These are phyloP conservation scores for Backusella tuberculispora DNA, from an alignment of 192 early-diverging fungal species.

Conservation along the genomic window DNA sequence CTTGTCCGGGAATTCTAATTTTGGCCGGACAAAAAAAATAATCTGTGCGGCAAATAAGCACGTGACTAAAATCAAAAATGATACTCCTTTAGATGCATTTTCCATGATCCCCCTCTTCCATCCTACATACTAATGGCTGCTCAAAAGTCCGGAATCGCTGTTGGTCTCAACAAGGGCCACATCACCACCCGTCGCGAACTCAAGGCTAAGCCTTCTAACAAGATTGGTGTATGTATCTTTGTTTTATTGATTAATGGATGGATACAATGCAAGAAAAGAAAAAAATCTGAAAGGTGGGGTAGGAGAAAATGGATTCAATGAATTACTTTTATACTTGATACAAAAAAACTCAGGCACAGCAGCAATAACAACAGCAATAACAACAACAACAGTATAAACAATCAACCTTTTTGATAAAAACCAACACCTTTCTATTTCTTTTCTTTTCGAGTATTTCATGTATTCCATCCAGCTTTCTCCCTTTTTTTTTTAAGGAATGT, in stretches of 20 bases:
- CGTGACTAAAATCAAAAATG: not conserved
- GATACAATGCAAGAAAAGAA: not conserved
- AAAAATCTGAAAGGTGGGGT: not conserved
- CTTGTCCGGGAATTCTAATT: too few species aligned
- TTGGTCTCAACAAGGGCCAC: conserved; percentile 94
- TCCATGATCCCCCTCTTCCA: conserved; percentile 29
- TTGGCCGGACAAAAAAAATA: not conserved
- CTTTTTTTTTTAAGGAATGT: too few species aligned
- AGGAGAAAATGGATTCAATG: not conserved
- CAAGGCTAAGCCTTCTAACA: conserved; percentile 71
- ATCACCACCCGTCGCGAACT: conserved; percentile 77
- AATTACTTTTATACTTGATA: not conserved
- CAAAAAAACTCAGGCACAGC: not conserved
- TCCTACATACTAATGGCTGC: conserved; percentile 44
- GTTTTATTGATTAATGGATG: conserved; percentile 29
- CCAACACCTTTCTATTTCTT: not conserved
- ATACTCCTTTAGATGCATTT: conserved; percentile 1
- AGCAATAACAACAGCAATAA: not conserved
- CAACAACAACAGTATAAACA: not conserved
- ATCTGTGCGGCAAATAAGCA: not conserved
- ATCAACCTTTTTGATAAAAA: not conserved
- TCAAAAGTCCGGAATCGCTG: conserved; percentile 83
- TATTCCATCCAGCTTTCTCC: not conserved
- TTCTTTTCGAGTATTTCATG: not conserved
- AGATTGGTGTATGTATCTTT: conserved; percentile 80